phyloP scores from a whole-genome alignment of 768 basidiomycete species.

The Psilocybe cubensis region DNA sequence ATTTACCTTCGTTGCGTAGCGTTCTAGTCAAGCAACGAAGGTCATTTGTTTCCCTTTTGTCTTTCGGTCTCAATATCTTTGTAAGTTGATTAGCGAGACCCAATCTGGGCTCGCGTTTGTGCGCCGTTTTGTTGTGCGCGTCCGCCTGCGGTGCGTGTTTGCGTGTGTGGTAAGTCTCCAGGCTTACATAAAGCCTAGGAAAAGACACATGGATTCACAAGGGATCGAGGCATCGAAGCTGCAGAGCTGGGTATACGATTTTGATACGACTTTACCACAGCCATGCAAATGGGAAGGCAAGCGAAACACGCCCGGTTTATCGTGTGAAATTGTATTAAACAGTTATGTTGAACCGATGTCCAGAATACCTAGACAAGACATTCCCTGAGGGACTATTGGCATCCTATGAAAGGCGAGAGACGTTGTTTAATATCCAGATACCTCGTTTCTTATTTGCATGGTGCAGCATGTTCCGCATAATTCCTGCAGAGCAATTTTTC shows the following conservation, averaged over 20 bases:
- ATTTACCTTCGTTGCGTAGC: too few relatives aligned
- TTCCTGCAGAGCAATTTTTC: conserved; percentile 54
- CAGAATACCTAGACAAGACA: conserved; percentile 51
- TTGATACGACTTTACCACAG: conserved; percentile 55
- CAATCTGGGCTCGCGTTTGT: too few relatives aligned
- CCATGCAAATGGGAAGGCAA: conserved; percentile 58
- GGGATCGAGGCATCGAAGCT: conserved; percentile 6
- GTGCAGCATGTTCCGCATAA: conserved; percentile 63
- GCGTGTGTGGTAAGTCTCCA: too few relatives aligned
- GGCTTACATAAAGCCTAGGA: not conserved
- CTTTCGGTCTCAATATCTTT: too few relatives aligned
- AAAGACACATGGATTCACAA: not conserved
- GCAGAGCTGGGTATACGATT: conserved; percentile 68
- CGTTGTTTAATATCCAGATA: not conserved
- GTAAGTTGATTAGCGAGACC: too few relatives aligned
- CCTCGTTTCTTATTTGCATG: not conserved
- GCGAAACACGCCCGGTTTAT: conserved; percentile 11
- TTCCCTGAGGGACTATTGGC: conserved; percentile 40
- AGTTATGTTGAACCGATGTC: conserved; percentile 5
- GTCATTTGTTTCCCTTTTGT: too few relatives aligned
- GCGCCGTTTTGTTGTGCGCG: too few relatives aligned
- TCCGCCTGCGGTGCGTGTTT: too few relatives aligned
- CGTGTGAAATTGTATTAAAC: not conserved
- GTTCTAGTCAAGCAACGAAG: too few relatives aligned
- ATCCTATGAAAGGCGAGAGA: conserved; percentile 48